phyloP scores from a whole-genome alignment of 225 moss, liverwort and hornwort species.

The Polytrichum commune region DNA sequence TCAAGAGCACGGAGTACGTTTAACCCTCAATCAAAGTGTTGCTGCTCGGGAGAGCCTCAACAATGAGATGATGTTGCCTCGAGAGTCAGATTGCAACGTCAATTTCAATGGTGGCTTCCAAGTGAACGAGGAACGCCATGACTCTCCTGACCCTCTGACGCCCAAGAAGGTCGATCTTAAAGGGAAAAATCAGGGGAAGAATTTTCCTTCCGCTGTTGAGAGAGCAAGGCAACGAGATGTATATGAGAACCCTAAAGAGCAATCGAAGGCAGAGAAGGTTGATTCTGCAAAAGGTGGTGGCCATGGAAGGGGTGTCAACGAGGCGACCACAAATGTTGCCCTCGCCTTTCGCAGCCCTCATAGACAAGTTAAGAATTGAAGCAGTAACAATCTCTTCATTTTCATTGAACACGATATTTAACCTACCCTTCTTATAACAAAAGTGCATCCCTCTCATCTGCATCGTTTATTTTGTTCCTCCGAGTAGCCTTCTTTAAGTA shows the following conservation, averaged over 20 bases:
- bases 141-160: conserved; percentile 12
- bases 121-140: conserved; percentile 4
- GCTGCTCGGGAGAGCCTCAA: neutral
- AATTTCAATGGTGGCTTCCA: neutral
- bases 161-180: conserved; percentile 9
- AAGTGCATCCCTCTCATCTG: too few relatives aligned
- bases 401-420: too few relatives aligned
- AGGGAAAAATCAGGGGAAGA: conserved; percentile 32
- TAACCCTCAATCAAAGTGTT: too few relatives aligned
- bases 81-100: conserved; percentile 23
- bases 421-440: too few relatives aligned
- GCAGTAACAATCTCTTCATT: too few relatives aligned
- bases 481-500: too few relatives aligned
- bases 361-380: conserved; percentile 47
- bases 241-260: conserved; percentile 10
- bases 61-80: conserved; percentile 21
- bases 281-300: conserved; percentile 1
- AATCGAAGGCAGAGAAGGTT: conserved; percentile 8
- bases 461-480: too few relatives aligned
- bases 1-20: too few relatives aligned
- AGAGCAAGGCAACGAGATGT: conserved; percentile 67
- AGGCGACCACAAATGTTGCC: conserved; percentile 35
- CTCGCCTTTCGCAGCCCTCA: conserved; percentile 81
- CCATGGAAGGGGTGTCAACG: conserved; percentile 19
- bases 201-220: conserved; percentile 55